phyloP scores from a whole-genome alignment of 1,139 yeast species.

The Blastobotrys capitulatus region DNA sequence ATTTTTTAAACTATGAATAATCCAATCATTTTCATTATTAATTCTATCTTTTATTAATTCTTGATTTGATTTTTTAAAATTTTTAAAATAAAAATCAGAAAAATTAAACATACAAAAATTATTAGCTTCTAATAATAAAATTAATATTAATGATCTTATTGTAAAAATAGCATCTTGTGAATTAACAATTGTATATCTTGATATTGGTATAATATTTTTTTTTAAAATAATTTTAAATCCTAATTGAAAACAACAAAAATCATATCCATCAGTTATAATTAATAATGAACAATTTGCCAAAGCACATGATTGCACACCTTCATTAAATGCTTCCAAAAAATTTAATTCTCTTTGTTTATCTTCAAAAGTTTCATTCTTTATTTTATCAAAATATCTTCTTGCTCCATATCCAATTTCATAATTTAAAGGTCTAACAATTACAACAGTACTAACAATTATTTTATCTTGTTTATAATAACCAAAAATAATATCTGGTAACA shows the following conservation, averaged over 20 bases:
- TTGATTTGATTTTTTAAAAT: background rate
- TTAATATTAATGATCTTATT: background rate
- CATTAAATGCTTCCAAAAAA: slow-evolving; percentile 9
- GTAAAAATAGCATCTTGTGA: background rate
- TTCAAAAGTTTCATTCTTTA: background rate
- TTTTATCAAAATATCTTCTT: background rate
- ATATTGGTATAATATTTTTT: background rate
- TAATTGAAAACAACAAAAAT: slow-evolving; percentile 1
- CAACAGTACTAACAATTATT: background rate
- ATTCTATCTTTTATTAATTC: slow-evolving; percentile 1
- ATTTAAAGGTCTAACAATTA: background rate
- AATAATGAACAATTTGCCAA: slow-evolving; percentile 2
- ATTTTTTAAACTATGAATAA: background rate
- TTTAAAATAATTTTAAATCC: background rate
- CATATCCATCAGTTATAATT: slow-evolving; percentile 5
- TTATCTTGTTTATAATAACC: background rate
- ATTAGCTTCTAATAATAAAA: background rate
- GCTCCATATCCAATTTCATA: slow-evolving; percentile 5
- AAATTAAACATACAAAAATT: background rate
- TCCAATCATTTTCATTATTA: background rate
- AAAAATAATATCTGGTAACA: slow-evolving; percentile 7
- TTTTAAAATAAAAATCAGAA: background rate
- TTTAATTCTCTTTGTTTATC: background rate
- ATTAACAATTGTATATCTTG: background rate
- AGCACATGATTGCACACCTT: slow-evolving; percentile 10